phyloP scores from a whole-genome alignment of 805 yeast genomes.

The Ogataea siamensis region DNA sequence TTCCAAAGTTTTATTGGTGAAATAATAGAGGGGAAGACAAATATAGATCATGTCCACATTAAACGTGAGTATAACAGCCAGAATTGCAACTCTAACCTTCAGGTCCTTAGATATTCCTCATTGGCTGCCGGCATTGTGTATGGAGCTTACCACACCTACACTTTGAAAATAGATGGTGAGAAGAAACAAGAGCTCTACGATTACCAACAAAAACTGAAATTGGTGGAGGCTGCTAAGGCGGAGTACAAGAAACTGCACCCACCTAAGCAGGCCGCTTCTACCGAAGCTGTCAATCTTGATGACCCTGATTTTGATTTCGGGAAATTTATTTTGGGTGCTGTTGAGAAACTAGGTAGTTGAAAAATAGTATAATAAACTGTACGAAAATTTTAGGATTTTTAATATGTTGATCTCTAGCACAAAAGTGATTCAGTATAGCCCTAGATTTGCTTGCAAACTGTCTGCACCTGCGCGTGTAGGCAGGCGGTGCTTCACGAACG shows the following conservation, averaged over 20 bases:
- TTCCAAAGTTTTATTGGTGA: constrained; percentile 18
- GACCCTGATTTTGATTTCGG: constrained; percentile 91
- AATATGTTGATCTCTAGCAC: constrained; percentile 3
- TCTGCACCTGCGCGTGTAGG: background rate
- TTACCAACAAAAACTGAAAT: constrained; percentile 63
- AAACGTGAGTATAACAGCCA: constrained; percentile 38
- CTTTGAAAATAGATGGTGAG: constrained; percentile 58
- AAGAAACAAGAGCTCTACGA: constrained; percentile 56
- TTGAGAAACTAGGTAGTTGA: constrained; percentile 46
- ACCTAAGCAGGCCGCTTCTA: constrained; percentile 41
- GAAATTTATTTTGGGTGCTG: constrained; percentile 60
- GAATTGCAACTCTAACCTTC: background rate
- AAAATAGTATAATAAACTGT: constrained; percentile 8
- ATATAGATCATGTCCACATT: constrained; percentile 43
- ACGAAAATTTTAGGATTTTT: constrained; percentile 3
- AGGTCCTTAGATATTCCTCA: constrained; percentile 92
- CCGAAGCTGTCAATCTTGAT: constrained; percentile 66
- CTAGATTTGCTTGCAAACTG: background rate
- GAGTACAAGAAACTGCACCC: constrained; percentile 70
- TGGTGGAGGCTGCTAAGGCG: constrained; percentile 85
- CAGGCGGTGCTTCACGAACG: constrained; percentile 22
- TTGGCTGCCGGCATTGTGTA: constrained; percentile 84
- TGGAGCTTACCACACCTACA: constrained; percentile 83
- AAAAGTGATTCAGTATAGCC: background rate
- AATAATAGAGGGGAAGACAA: constrained; percentile 9